Base-by-base conservation (phyloP, 441 rosid species). In the Rhodomyrtus psidioides region DNA sequence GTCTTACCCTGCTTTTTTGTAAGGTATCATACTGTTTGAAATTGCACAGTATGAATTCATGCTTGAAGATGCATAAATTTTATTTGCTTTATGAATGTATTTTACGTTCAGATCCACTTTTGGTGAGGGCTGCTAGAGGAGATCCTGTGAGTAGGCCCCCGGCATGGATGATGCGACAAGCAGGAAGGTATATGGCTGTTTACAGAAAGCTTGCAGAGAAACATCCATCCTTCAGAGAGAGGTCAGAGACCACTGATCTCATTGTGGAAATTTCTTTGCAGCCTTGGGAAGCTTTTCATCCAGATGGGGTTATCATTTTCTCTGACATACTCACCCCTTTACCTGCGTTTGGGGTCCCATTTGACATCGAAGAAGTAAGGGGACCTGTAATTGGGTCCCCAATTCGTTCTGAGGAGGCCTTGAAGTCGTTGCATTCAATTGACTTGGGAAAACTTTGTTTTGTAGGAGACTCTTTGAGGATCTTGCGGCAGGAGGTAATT, bases 111-210 rank as follows among this genome's bases (percentile, higher is more conserved):
- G 97, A 96, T 91, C 98, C 97, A 58, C 87, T 97, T 42, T 90
- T 96, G 94, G 95, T 97, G 81, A 96, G 96, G 91, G 98, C 98
- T 90, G 99, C 98, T 0, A 94, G 94, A 92, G 96, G 99, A 70
- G 93, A 94, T 59, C 91, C 90, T 2, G 96, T 97, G 55, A 91
- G 85, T 84, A 92, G 98, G 84, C 98, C 99, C 83, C 99, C 98
- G 6, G 98, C 98, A 62, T 97, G 98, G 99, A 97, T 97, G 99
- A 97, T 97, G 99, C 93, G 98, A 85, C 98, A 95, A 86, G 99
- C 99, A 85, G 98, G 98, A 92, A 94, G 98, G 94, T 97, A 95
- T 86, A 96, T 97, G 99, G 93, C 98, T 87, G 96, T 90, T 88
- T 97, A 96, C 95, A 91, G 96, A 93, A 94, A 94, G 97, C 97